Conservation (phyloP, 1,284 basidiomycete genomes). For the Ganoderma sp. region DNA sequence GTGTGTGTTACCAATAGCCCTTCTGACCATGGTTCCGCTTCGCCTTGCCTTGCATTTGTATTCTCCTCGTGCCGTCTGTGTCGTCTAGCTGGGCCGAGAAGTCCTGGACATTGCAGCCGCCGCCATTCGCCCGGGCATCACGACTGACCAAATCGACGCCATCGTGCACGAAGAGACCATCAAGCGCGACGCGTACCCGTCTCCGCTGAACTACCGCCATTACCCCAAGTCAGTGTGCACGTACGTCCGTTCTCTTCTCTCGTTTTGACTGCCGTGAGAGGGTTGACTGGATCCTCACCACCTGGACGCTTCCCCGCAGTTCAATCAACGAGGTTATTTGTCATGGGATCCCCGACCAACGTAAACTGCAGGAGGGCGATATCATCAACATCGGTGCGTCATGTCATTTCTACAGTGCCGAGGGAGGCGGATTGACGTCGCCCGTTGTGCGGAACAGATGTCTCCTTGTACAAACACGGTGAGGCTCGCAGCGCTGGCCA, state of each 20-base stretch:
- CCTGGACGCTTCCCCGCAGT: conserved; percentile 44
- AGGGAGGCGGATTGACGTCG: background rate
- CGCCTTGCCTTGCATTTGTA: conserved; percentile 6
- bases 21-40: conserved; percentile 28
- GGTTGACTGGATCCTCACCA: background rate
- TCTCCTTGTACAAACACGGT: conserved; percentile 75
- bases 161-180: conserved; percentile 95
- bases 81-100: conserved; percentile 80
- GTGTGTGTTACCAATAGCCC: conserved; percentile 20
- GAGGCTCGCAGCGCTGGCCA: conserved; percentile 27
- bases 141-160: conserved; percentile 94
- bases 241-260: conserved; percentile 51
- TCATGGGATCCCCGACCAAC: conserved; percentile 93
- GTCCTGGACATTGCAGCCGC: conserved; percentile 91
- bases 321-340: conserved; percentile 97
- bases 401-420: background rate
- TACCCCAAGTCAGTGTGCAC: conserved; percentile 98
- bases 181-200: conserved; percentile 92
- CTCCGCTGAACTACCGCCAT: conserved; percentile 89
- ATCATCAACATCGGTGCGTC: conserved; percentile 87
- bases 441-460: conserved; percentile 47
- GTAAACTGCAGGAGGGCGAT: conserved; percentile 88
- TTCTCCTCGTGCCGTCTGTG: conserved; percentile 13
- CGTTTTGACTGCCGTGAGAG: conserved; percentile 2
- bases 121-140: conserved; percentile 86